Evolutionary conservation across 768 basidiomycete species (phyloP).

Genomic region (Hemileccinum rubropunctum): DNA sequence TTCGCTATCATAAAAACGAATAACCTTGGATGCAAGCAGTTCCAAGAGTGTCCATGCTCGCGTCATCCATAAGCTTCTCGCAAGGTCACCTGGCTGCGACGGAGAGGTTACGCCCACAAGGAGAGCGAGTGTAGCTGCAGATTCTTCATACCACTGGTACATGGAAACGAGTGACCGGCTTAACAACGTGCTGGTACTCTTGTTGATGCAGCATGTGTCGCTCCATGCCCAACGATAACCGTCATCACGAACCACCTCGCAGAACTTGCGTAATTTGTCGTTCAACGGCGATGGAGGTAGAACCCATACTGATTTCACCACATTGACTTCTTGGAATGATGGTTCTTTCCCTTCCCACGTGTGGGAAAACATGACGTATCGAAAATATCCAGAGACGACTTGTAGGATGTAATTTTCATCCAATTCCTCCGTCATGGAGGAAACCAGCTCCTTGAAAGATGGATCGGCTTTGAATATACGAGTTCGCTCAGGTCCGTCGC

Average conservation of each 20-base stretch:
- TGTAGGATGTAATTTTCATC: conserved; percentile 4
- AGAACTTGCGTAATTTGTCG: conserved; percentile 11
- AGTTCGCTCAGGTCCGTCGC: conserved; percentile 4
- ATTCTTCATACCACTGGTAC: conserved; percentile 11
- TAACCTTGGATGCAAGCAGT: conserved; percentile 9
- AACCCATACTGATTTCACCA: conserved; percentile 8
- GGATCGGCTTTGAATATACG: conserved; percentile 8
- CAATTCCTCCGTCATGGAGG: conserved; percentile 9
- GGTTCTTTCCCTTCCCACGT: conserved; percentile 15
- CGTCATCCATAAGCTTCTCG: conserved; percentile 7
- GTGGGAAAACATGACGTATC: conserved; percentile 15
- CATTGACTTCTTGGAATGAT: conserved; percentile 10
- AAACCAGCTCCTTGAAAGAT: conserved; percentile 8
- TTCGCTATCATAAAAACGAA: conserved; percentile 10
- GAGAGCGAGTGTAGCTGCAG: conserved; percentile 4
- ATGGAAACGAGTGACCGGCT: conserved; percentile 7
- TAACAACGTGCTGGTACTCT: neutral
- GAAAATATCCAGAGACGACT: conserved; percentile 9
- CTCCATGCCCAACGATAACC: conserved; percentile 15
- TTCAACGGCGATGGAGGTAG: neutral
- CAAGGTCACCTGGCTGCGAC: conserved; percentile 2
- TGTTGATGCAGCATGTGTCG: conserved; percentile 12
- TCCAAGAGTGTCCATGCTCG: conserved; percentile 14
- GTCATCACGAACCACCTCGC: conserved; percentile 2
- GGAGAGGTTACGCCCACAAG: conserved; percentile 3